Conservation (phyloP, 768 basidiomycete species). For the Candolleomyces efflorescens region DNA sequence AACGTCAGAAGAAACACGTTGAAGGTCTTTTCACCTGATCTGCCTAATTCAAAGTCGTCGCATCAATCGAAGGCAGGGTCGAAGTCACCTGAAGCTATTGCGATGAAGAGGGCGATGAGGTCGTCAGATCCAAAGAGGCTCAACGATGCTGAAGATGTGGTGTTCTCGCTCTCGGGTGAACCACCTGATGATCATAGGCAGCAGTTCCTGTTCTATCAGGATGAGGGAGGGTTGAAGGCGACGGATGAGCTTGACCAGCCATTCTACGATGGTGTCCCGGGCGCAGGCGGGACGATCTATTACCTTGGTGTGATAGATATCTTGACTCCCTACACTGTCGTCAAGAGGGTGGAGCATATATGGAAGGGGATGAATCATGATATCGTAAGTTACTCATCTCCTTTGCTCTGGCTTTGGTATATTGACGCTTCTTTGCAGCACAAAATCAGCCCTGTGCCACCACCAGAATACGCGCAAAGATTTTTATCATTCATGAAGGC, state of each 20-base stretch:
- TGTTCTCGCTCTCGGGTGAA: slow-evolving; percentile 55
- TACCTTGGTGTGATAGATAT: slow-evolving; percentile 98
- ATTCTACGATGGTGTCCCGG: slow-evolving; percentile 17
- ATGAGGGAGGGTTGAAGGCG: slow-evolving; percentile 89
- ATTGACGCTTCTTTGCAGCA: slow-evolving; percentile 47
- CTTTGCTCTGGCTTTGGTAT: neutral
- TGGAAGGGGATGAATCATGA: slow-evolving; percentile 92
- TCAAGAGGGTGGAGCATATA: slow-evolving; percentile 82
- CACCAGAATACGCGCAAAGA: slow-evolving; percentile 80
- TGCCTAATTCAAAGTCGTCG: slow-evolving; percentile 46
- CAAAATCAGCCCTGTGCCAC: slow-evolving; percentile 92
- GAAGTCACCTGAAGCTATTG: slow-evolving; percentile 69
- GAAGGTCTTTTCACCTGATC: slow-evolving; percentile 76
- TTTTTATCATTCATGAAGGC: slow-evolving; percentile 88
- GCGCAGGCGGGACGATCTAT: slow-evolving; percentile 62
- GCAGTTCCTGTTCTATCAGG: slow-evolving; percentile 92
- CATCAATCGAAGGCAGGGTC: slow-evolving; percentile 43
- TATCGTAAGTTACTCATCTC: slow-evolving; percentile 54
- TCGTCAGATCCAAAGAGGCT: slow-evolving; percentile 74
- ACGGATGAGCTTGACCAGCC: slow-evolving; percentile 80
- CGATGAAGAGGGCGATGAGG: slow-evolving; percentile 83
- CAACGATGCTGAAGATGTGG: slow-evolving; percentile 19
- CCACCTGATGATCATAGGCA: slow-evolving; percentile 56
- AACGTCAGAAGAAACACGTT: slow-evolving; percentile 88
- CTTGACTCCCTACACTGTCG: slow-evolving; percentile 75